These are phyloP conservation scores for Linum lewisii DNA, from an alignment of 345 rosid genomes.

Conservation along the genomic window DNA sequence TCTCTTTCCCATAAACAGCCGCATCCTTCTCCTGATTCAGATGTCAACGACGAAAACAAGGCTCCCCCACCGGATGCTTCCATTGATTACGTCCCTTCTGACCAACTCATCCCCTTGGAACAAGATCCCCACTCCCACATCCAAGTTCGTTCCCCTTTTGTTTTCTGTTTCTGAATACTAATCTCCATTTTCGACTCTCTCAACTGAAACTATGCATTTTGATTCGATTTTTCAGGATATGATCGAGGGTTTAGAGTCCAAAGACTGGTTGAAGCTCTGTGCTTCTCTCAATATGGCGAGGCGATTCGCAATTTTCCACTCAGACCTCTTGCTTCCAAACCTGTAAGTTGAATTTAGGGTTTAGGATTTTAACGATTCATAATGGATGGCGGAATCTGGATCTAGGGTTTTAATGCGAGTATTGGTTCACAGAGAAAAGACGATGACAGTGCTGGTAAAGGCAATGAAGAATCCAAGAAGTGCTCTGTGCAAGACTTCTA, in stretches of 20 bases:
- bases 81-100: slow-evolving; percentile 60
- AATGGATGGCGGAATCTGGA: background rate
- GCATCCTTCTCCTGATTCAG: slow-evolving; percentile 9
- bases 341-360: slow-evolving; percentile 26
- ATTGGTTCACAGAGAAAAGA: slow-evolving; percentile 46
- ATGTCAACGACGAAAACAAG: slow-evolving; percentile 52
- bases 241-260: slow-evolving; percentile 58
- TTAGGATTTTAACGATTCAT: too few relatives aligned
- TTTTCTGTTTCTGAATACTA: background rate
- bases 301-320: slow-evolving; percentile 57
- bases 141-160: slow-evolving; percentile 10
- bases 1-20: slow-evolving; percentile 22
- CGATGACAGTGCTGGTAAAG: slow-evolving; percentile 56
- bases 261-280: slow-evolving; percentile 64
- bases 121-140: slow-evolving; percentile 44
- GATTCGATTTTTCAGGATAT: slow-evolving; percentile 27
- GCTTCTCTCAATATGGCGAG: slow-evolving; percentile 54
- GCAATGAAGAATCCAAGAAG: slow-evolving; percentile 92
- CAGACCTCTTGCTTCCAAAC: slow-evolving; percentile 46
- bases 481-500: slow-evolving; percentile 84
- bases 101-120: slow-evolving; percentile 39
- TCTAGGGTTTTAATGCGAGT: background rate
- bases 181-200: background rate
- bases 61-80: slow-evolving; percentile 35
- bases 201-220: background rate